A percentile compares a stretch with the other conserved stretches of the same genome.
Evolutionary conservation across 768 basidiomycete genomes (phyloP).

Genomic region (Suillus subluteus): DNA sequence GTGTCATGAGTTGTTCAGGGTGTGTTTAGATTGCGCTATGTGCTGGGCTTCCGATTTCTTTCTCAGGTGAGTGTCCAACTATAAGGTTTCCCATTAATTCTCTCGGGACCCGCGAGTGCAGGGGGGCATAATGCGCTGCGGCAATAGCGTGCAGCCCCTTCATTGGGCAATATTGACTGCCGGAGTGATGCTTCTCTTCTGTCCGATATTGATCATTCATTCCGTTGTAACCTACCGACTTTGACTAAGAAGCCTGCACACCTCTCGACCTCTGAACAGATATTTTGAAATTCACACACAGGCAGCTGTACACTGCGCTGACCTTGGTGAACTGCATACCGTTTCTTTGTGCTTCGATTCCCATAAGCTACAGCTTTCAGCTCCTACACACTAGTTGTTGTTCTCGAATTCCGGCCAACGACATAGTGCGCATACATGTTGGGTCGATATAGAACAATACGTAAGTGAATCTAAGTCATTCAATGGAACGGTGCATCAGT

Average conservation of each 20-base stretch:
- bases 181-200: background rate
- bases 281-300: no score
- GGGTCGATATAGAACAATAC: no score
- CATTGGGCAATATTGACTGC: background rate
- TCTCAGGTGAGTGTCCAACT: background rate
- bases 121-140: background rate
- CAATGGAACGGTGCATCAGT: background rate
- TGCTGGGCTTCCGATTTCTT: background rate
- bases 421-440: no score
- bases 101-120: background rate
- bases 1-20: background rate
- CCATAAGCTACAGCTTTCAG: no score
- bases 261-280: background rate
- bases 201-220: background rate
- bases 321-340: no score
- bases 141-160: background rate
- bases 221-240: no score
- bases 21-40: background rate
- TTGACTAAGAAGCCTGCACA: no score
- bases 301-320: no score
- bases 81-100: background rate
- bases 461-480: background rate
- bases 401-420: no score
- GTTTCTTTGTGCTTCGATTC: no score
- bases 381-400: no score